Evolutionary conservation across 2,329 filamentous ascomycete genomes (phyloP).

Genomic region (Monilinia vaccinii-corymbosi): DNA sequence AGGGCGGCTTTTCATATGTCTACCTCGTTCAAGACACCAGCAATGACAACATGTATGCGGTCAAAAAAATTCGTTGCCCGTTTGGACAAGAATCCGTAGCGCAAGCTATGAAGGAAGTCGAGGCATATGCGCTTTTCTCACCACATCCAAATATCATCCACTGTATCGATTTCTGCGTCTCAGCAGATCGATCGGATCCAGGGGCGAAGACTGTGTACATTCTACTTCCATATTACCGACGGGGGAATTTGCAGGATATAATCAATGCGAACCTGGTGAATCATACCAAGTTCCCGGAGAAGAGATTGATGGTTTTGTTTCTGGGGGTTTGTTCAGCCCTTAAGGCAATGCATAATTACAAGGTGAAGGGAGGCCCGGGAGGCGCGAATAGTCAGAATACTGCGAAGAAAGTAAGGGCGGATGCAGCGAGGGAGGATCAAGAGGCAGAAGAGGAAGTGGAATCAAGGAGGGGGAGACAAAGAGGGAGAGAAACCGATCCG

Average conservation of each 20-base stretch:
- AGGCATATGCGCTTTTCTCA: constrained; percentile 86
- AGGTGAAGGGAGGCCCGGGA: constrained; percentile 50
- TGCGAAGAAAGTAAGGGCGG: constrained; percentile 31
- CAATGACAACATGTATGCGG: constrained; percentile 75
- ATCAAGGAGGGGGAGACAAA: constrained; percentile 34
- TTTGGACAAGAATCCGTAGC: constrained; percentile 95
- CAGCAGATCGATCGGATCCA: constrained; percentile 58
- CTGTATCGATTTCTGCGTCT: constrained; percentile 72
- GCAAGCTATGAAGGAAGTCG: constrained; percentile 92
- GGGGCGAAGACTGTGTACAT: constrained; percentile 93
- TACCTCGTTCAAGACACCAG: constrained; percentile 93
- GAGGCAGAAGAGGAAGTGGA: constrained; percentile 31
- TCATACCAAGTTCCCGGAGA: constrained; percentile 81
- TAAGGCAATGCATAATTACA: constrained; percentile 85
- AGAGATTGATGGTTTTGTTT: constrained; percentile 79
- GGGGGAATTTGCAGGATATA: constrained; percentile 93
- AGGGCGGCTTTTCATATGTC: constrained; percentile 98
- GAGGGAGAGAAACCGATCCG: constrained; percentile 41
- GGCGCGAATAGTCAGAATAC: constrained; percentile 41
- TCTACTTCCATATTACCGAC: constrained; percentile 85
- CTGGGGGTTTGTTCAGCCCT: constrained; percentile 84
- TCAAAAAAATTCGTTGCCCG: constrained; percentile 98
- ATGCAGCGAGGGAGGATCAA: constrained; percentile 33
- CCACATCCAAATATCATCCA: constrained; percentile 80
- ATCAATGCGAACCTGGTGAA: constrained; percentile 99